Evolutionary conservation across 306 rosid species (phyloP).

Genomic region (Vigna angularis): DNA sequence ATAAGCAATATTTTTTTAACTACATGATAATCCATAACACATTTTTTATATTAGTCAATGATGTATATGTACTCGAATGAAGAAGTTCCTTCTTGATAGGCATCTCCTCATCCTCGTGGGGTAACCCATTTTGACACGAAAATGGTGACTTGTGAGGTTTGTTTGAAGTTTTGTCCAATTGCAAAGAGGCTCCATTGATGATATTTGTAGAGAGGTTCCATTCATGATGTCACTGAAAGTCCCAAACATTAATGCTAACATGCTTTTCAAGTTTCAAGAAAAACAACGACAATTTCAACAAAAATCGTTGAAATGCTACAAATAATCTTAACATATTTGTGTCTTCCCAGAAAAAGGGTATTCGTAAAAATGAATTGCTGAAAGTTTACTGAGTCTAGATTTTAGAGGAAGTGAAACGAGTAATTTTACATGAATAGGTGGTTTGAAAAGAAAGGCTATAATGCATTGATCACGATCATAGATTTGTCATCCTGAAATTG

Average conservation of each 20-base stretch:
- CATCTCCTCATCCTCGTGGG: constrained; percentile 27
- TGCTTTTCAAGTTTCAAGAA: too few relatives aligned
- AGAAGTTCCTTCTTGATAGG: neutral
- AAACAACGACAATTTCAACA: too few relatives aligned
- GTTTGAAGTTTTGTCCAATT: constrained; percentile 31
- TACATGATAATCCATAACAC: neutral
- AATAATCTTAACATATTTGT: too few relatives aligned
- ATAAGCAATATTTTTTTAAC: neutral
- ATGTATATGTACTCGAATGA: neutral
- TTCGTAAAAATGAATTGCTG: too few relatives aligned
- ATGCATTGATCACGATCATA: constrained; percentile 6
- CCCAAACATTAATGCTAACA: too few relatives aligned
- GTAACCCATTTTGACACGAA: constrained; percentile 40
- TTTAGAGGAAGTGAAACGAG: neutral
- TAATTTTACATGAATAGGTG: neutral
- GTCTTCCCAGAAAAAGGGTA: neutral
- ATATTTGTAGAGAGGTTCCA: neutral
- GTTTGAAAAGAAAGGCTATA: constrained; percentile 21
- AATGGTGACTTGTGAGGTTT: constrained; percentile 48
- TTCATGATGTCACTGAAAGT: constrained; percentile 36
- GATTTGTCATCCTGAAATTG: constrained; percentile 40
- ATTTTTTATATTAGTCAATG: neutral
- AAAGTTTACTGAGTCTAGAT: neutral
- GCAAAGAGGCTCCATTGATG: neutral
- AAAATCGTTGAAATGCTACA: too few relatives aligned